Evolutionary conservation across 1,139 yeast genomes (phyloP).

Genomic region (Yamadazyma diospyri): DNA sequence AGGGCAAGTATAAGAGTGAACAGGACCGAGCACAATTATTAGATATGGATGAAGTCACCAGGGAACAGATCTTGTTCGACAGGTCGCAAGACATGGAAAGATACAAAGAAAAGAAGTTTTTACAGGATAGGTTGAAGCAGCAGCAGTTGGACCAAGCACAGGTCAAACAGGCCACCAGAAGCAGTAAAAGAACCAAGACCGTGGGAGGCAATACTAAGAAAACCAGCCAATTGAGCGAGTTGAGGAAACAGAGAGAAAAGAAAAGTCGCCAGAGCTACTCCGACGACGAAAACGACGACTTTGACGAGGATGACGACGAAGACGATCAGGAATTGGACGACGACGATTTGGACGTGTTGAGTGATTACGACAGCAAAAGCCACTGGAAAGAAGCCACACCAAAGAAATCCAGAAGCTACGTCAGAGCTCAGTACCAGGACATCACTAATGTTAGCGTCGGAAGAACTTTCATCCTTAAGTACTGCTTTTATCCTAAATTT

Average conservation of each 20-base stretch:
- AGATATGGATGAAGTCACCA: constrained; percentile 82
- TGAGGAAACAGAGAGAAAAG: constrained; percentile 80
- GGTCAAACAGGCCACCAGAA: constrained; percentile 22
- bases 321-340: constrained; percentile 39
- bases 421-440: constrained; percentile 44
- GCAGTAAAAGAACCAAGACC: constrained; percentile 26
- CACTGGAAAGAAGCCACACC: constrained; percentile 45
- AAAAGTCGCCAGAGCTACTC: constrained; percentile 29
- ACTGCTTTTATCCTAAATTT: constrained; percentile 80
- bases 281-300: constrained; percentile 42
- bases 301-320: constrained; percentile 41
- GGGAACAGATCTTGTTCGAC: constrained; percentile 87
- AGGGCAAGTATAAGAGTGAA: constrained; percentile 85
- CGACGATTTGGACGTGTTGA: constrained; percentile 16
- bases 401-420: constrained; percentile 20
- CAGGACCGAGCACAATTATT: constrained; percentile 66
- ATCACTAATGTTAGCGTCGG: constrained; percentile 73
- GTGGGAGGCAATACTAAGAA: constrained; percentile 27
- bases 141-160: constrained; percentile 40
- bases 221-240: constrained; percentile 67
- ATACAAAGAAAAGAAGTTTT: constrained; percentile 74
- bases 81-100: constrained; percentile 90
- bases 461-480: constrained; percentile 69
- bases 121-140: constrained; percentile 74
- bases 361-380: constrained; percentile 42